Conservation (phyloP, 257 asterid species). For the Ocimum tenuiflorum region DNA sequence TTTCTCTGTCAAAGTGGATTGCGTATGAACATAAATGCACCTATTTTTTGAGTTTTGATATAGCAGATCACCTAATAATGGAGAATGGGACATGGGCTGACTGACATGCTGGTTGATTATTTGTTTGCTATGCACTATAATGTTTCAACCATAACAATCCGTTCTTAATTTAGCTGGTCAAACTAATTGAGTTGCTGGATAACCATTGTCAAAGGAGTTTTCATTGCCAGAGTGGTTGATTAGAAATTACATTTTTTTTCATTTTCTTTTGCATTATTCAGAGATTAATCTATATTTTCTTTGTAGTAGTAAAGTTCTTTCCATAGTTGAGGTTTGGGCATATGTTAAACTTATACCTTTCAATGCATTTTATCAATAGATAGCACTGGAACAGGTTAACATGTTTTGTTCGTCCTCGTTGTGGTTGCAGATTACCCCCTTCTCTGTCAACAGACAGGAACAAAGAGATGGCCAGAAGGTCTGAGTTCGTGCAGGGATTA, state of each 20-base stretch:
- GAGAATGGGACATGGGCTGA: neutral
- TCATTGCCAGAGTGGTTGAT: no score
- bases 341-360: neutral
- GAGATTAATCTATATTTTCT: neutral
- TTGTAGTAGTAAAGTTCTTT: neutral
- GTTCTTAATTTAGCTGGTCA: no score
- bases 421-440: slow-evolving; percentile 34
- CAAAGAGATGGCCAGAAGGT: slow-evolving; percentile 33
- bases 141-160: no score
- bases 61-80: neutral
- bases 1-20: slow-evolving; percentile 1
- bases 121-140: neutral
- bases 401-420: neutral
- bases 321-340: neutral
- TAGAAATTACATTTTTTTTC: neutral
- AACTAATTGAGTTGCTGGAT: slow-evolving; percentile 13
- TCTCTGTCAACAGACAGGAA: slow-evolving; percentile 32
- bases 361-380: neutral
- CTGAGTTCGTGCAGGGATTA: slow-evolving; percentile 43
- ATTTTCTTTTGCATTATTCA: neutral
- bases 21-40: neutral
- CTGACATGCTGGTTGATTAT: neutral
- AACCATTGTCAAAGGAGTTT: neutral
- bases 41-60: neutral
- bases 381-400: neutral